Evolutionary conservation across 2,329 filamentous ascomycete genomes (phyloP).

Genomic region (Stagonosporopsis tanaceti): DNA sequence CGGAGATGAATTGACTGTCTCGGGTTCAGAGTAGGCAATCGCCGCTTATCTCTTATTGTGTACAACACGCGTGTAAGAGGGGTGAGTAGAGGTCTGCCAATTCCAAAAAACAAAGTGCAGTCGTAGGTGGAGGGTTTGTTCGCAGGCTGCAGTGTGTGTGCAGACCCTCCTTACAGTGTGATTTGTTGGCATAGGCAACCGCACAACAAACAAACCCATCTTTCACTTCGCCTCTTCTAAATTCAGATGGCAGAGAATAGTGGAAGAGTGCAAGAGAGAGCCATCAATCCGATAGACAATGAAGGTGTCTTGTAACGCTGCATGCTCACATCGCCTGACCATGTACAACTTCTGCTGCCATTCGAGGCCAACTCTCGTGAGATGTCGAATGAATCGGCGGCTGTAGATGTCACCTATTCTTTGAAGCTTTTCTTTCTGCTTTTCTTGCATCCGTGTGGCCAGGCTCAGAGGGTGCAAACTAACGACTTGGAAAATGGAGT

Average conservation of each 20-base stretch:
- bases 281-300: background rate
- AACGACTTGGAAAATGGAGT: conserved; percentile 10
- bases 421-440: background rate
- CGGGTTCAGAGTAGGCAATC: background rate
- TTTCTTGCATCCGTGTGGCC: background rate
- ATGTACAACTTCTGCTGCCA: too few species aligned
- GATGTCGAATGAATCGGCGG: background rate
- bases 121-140: background rate
- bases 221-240: conserved; percentile 18
- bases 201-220: conserved; percentile 28
- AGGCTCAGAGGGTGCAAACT: background rate
- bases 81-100: background rate
- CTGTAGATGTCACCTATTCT: background rate
- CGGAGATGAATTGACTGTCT: background rate
- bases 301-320: background rate
- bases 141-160: conserved; percentile 13
- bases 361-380: too few species aligned
- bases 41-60: background rate
- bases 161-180: conserved; percentile 2
- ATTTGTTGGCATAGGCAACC: conserved; percentile 24
- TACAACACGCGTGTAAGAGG: background rate
- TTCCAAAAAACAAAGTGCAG: background rate
- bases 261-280: background rate
- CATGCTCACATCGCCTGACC: too few species aligned
- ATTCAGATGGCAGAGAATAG: conserved; percentile 1